Evolutionary conservation across 768 basidiomycete genomes (phyloP), one percentile per base, ranked within the genome.

Genomic region (Pleurotus platypus): DNA sequence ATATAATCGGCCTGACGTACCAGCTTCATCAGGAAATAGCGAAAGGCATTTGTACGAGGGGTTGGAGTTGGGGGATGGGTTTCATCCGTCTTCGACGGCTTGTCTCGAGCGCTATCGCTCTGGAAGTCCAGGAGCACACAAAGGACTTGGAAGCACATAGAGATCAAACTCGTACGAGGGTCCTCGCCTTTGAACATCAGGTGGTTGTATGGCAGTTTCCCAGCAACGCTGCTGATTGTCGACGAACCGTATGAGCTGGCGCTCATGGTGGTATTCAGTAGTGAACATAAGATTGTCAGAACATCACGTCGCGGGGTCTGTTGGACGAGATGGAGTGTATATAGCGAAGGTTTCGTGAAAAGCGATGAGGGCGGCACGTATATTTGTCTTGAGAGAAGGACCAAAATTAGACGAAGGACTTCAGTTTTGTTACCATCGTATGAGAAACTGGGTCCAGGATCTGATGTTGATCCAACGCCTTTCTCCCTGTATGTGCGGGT

Each of bases 161-260:
- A 80, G 42, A 94, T 85, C 46, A 96, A 81, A 12, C 79, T 85
- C 3, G 83, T 78, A 64, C 86, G 77, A 2, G 87, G 75, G 63
- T 95, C 93, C 63, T 92, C 92, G n/a, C 87, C 87, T 66, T 94
- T 94, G 65, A 90, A 90, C 15, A 94, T 87, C 7, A 94, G 80
- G 67, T 95, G 92, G 62, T 94, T 93, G 67, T 94, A 95, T 0
- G 92, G 93, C 24, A 94, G 71, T 63, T 85, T 89, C 24, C 88
- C 89, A 0, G 90, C 83, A 71, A 92, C 83, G 20, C 82, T 78
- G 22, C 82, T 85, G 51, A 92, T 82, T 16, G 78, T 78, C 46
- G 75, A 81, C 43, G 73, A 72, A 46, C 70, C 78, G 20, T 75
- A 70, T 30, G 75, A 76, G 37, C 84, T 70, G 0, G 87, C 83